Percentiles rank a stretch among this genome's conserved stretches.
These are phyloP conservation scores for Fusarium zealandicum DNA, from an alignment of 2,329 filamentous ascomycete genomes.

Conservation along the genomic window DNA sequence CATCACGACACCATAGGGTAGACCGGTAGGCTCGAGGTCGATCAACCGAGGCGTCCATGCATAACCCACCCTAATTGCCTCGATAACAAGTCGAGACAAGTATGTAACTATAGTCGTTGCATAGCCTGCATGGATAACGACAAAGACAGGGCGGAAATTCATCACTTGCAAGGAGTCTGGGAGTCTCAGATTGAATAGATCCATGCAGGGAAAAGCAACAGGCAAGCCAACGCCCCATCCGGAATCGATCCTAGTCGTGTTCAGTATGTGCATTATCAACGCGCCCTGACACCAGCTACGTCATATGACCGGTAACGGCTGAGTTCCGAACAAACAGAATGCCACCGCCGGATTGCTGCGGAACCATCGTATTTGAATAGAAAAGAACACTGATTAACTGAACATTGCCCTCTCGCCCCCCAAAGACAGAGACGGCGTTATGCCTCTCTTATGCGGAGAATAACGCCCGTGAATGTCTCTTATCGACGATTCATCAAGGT, in stretches of 20 bases:
- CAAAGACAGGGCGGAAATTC: no score
- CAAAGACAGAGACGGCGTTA: conserved; percentile 1
- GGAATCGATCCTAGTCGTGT: background rate
- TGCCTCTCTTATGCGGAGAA: background rate
- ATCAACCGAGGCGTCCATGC: no score
- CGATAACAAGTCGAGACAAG: no score
- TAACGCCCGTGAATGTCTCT: conserved; percentile 23
- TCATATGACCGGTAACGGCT: background rate
- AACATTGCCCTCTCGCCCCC: background rate
- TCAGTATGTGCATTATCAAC: background rate
- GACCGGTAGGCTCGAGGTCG: no score
- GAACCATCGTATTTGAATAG: background rate
- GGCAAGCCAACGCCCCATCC: background rate
- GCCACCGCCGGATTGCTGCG: background rate
- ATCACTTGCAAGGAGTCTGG: no score
- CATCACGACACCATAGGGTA: no score
- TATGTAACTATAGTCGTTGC: no score
- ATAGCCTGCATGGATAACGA: no score
- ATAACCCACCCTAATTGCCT: no score
- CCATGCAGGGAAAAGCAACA: no score
- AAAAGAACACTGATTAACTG: no score
- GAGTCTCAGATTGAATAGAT: no score
- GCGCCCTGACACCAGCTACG: background rate
- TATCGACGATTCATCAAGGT: conserved; percentile 40
- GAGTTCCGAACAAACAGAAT: background rate